phyloP scores from a whole-genome alignment of 345 rosid genomes.

The Mangifera indica region DNA sequence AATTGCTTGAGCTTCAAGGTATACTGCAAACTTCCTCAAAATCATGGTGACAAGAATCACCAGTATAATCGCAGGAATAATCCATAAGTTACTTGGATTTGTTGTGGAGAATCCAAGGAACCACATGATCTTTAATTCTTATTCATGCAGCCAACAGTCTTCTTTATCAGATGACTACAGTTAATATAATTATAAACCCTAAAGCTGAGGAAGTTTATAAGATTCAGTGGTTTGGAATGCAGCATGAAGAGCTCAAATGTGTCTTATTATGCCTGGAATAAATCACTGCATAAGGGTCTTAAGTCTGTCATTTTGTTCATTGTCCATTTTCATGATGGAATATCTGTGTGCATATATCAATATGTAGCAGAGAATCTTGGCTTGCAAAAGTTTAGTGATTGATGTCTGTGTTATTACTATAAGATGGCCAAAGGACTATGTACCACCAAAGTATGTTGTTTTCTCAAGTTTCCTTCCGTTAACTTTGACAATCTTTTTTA shows the following conservation, averaged over 20 bases:
- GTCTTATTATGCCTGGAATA: conserved; percentile 1
- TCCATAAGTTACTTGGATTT: conserved; percentile 22
- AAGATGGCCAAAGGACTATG: too few species aligned
- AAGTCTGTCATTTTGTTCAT: conserved; percentile 12
- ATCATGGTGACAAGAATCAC: conserved; percentile 26
- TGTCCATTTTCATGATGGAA: too few species aligned
- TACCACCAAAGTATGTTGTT: too few species aligned
- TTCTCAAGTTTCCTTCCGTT: too few species aligned
- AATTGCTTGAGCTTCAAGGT: conserved; percentile 19
- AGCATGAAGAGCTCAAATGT: not conserved
- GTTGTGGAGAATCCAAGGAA: conserved; percentile 43
- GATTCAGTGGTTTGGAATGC: conserved; percentile 39
- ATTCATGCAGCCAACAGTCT: not conserved
- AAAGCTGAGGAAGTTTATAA: not conserved
- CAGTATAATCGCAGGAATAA: conserved; percentile 38
- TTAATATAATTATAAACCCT: not conserved
- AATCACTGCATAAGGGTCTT: conserved; percentile 20
- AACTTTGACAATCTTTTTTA: too few species aligned
- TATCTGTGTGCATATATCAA: too few species aligned
- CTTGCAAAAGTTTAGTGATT: too few species aligned
- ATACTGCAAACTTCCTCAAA: conserved; percentile 23
- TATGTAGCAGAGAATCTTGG: too few species aligned
- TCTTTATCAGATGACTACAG: not conserved
- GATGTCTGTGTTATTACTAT: too few species aligned
- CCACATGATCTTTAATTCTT: conserved; percentile 29